Percentiles rank a stretch among this genome's conserved stretches.
These are phyloP conservation scores for Ceratocystis cacaofunesta DNA, from an alignment of 2,329 filamentous ascomycete genomes.

Conservation along the genomic window DNA sequence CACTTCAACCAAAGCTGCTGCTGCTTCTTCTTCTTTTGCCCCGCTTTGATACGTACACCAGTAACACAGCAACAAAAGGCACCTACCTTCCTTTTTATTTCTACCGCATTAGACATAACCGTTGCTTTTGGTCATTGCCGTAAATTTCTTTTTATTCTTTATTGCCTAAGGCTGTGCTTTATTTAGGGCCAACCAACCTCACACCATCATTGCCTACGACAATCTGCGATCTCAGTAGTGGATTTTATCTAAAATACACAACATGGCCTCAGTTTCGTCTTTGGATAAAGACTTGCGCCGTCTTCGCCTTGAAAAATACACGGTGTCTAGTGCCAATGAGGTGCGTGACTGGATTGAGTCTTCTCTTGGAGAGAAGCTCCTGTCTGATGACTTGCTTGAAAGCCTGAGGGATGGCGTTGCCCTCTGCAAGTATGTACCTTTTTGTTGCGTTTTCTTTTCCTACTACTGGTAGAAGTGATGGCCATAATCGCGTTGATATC, in stretches of 20 bases:
- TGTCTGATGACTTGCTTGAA: constrained; percentile 64
- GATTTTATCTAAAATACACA: constrained; percentile 9
- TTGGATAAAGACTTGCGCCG: constrained; percentile 92
- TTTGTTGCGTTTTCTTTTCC: neutral
- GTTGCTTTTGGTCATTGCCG: too few relatives aligned
- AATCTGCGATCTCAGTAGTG: too few relatives aligned
- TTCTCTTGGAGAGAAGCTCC: constrained; percentile 56
- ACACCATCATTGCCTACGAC: neutral
- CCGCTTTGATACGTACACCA: neutral
- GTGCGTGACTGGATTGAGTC: constrained; percentile 74
- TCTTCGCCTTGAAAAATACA: constrained; percentile 85
- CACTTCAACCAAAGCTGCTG: neutral
- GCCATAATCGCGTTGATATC: neutral
- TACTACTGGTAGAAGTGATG: neutral
- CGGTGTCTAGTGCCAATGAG: constrained; percentile 76
- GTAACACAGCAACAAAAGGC: neutral
- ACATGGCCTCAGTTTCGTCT: constrained; percentile 85
- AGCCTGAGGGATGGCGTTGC: constrained; percentile 79
- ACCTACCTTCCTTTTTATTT: too few relatives aligned
- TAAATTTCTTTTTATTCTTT: too few relatives aligned
- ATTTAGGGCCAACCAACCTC: too few relatives aligned
- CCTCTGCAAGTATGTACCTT: constrained; percentile 62
- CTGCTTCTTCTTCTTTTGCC: constrained; percentile 1
- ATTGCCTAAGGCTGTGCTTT: too few relatives aligned
- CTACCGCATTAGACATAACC: too few relatives aligned